Conservation (phyloP, 805 yeast genomes). For the Cyberlindnera bimundalis region DNA sequence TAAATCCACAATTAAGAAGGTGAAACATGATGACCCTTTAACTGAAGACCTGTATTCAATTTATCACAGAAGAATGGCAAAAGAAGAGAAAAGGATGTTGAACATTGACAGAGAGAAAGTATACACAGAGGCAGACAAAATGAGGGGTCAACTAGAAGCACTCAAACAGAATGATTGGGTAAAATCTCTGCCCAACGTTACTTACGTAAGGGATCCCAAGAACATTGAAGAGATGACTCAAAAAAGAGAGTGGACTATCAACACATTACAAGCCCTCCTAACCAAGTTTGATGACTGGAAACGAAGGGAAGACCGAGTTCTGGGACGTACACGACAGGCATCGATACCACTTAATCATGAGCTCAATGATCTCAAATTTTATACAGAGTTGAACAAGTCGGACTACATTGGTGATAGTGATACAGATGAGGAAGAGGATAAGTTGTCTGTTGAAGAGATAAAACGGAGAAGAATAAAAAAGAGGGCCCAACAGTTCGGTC, state of each 20-base stretch:
- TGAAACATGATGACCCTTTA: slow-evolving; percentile 39
- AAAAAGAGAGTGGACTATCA: slow-evolving; percentile 51
- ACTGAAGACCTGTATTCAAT: slow-evolving; percentile 37
- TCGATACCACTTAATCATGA: not conserved
- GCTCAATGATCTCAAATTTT: slow-evolving; percentile 17
- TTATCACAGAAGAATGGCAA: slow-evolving; percentile 58
- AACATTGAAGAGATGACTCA: slow-evolving; percentile 46
- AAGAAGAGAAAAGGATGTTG: slow-evolving; percentile 57
- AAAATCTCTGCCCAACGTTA: slow-evolving; percentile 41
- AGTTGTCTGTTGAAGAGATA: slow-evolving; percentile 17
- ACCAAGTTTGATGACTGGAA: slow-evolving; percentile 23
- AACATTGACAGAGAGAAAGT: slow-evolving; percentile 51
- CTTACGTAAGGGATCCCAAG: slow-evolving; percentile 43
- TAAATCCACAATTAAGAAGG: slow-evolving; percentile 16
- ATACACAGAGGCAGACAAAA: slow-evolving; percentile 50
- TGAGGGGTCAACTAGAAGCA: slow-evolving; percentile 38
- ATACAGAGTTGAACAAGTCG: slow-evolving; percentile 18
- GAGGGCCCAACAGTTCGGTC: slow-evolving; percentile 20
- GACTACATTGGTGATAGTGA: slow-evolving; percentile 28
- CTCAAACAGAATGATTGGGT: slow-evolving; percentile 46
- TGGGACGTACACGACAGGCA: slow-evolving; percentile 14
- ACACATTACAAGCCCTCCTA: slow-evolving; percentile 35
- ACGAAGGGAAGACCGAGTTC: slow-evolving; percentile 22
- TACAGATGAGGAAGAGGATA: slow-evolving; percentile 28
- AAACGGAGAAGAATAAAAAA: slow-evolving; percentile 14